Evolutionary conservation across 495 filamentous ascomycete genomes (phyloP), one percentile per base, ranked within the genome.

Genomic region (Amorphotheca resinae): DNA sequence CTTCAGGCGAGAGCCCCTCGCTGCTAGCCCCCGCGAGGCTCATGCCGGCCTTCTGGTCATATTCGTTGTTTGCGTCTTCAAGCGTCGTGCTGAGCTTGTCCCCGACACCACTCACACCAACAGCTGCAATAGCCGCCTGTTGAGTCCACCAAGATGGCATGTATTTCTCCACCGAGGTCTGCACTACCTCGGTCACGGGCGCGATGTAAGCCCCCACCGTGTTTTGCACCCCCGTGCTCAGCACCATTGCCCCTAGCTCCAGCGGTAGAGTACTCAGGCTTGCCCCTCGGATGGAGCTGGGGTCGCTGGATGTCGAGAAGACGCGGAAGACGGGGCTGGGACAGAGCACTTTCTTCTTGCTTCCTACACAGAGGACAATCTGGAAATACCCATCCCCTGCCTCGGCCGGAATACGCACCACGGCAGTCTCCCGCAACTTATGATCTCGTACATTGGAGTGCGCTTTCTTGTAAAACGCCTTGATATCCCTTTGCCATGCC

Each of bases 381-480:
- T 77, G 74, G 37, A 79, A 77, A 51, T 84, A 84, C 0, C 79
- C 79, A 53, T 84, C 79, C 0, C 64, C 64, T 0, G 73, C 72
- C 4, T 71, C 68, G 17, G 68, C 69, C 0, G 79, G 79, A 15
- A 84, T 77, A 4, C 77, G 64, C 2, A 79, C 61, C 6, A 82
- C 67, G 6, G 68, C 69, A 0, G 79, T 82, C 50, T 82, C 73
- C 7, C 78, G 66, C 2, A 73, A 49, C 0, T 57, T 41, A 48
- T 82, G 78, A 22, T 68, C 59, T 2, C 62, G 55, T 3, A 60
- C 51, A 3, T 63, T 63, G 1, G 60, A 53, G 3, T 62, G 36
- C 0, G 63, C 61, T 40, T 71, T 75, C 41, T 74, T 78, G 1
- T 54, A 45, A 28, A 79, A 77, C 32, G 72, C 71, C 17, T 60